Percentiles rank a stretch among this genome's conserved stretches.
phyloP scores from a whole-genome alignment of 768 basidiomycete species.

The Termitomyces sp. region DNA sequence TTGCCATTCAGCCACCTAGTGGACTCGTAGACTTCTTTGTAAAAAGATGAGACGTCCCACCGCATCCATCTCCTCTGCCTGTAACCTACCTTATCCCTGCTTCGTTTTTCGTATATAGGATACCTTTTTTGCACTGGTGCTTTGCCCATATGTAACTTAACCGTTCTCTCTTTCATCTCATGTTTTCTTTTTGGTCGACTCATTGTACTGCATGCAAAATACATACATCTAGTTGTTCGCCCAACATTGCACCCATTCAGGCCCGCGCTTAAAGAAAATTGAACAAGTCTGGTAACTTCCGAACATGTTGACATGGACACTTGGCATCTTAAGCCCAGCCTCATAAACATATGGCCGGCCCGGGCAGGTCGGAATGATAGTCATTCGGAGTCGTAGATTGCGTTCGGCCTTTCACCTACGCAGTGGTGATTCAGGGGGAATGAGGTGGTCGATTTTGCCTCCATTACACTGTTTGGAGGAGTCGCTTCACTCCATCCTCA shows the following conservation, averaged over 20 bases:
- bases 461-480: constrained; percentile 36
- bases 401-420: neutral
- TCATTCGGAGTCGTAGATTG: neutral
- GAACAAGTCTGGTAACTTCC: neutral
- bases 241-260: neutral
- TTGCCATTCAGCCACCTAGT: constrained; percentile 3
- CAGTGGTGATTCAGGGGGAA: neutral
- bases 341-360: neutral
- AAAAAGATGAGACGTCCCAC: constrained; percentile 11
- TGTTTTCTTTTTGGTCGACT: neutral
- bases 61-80: constrained; percentile 7
- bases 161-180: neutral
- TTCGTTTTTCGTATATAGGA: neutral
- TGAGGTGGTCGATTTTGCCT: neutral
- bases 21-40: constrained; percentile 17
- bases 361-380: neutral
- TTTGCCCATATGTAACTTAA: constrained; percentile 14
- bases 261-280: neutral
- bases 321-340: neutral
- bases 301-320: neutral
- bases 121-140: constrained; percentile 11
- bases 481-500: constrained; percentile 35
- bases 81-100: constrained; percentile 6
- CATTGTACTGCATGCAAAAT: neutral
- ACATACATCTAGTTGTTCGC: neutral